Evolutionary conservation across 176 grass and related monocot species (phyloP).

Genomic region (Eremochloa ophiuroides): DNA sequence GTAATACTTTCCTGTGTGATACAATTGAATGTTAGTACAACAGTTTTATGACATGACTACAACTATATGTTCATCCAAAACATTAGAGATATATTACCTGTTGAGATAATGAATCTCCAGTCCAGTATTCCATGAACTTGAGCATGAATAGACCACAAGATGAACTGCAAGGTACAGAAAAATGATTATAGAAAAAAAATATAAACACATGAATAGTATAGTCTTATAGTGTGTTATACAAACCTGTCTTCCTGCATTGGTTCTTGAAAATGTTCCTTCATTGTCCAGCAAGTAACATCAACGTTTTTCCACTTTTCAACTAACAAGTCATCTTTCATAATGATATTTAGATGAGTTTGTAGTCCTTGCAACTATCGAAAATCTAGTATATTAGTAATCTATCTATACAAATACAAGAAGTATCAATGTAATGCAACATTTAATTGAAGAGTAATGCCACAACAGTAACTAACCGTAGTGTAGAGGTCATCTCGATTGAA

Average conservation of each 20-base stretch:
- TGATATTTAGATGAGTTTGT: not conserved
- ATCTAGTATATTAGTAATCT: not conserved
- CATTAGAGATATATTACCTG: not conserved
- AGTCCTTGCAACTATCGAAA: not conserved
- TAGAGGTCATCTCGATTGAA: not conserved
- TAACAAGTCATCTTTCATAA: not conserved
- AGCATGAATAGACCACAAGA: not conserved
- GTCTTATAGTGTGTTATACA: too few relatives aligned
- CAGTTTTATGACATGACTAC: too few relatives aligned
- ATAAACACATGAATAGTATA: too few relatives aligned
- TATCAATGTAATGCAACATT: not conserved
- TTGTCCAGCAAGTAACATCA: too few relatives aligned
- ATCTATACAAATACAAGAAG: not conserved
- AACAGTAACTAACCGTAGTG: not conserved
- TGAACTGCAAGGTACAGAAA: not conserved
- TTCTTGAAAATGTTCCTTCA: not conserved
- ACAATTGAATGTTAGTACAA: too few relatives aligned
- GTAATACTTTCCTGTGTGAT: too few relatives aligned
- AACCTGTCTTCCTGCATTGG: not conserved
- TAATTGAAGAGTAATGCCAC: not conserved
- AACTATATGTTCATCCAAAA: too few relatives aligned
- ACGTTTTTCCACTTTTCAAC: not conserved
- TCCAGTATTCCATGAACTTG: not conserved
- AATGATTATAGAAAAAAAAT: too few relatives aligned
- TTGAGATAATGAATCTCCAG: not conserved